Evolutionary conservation across 164 flowering plant species (phyloP), one percentile per base, ranked within the genome.

Genomic region (Magnolia kwangsiensis): DNA sequence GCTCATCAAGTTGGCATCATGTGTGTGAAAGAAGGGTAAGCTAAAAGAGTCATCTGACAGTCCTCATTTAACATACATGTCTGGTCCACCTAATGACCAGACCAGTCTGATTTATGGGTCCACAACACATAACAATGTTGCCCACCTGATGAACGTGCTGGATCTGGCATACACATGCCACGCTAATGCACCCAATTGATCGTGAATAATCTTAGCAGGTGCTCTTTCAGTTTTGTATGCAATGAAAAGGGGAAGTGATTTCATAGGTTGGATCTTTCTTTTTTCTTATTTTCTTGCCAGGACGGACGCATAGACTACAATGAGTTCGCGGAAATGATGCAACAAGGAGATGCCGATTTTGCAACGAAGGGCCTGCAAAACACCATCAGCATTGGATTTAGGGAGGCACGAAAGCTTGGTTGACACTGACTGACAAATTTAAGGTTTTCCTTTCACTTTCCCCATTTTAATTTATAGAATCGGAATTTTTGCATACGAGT

Each of bases 311-410:
- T 94, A 72, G 97, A 94, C 67, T 94, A 89, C 84, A 89, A 89
- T 58, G 98, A 94, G 82, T 94, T 94, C 78, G 97, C 89, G 73
- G 89, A 89, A 8, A 92, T 92, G 98, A 94, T 94, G 98, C 90
- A 88, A 70, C 84, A 87, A 49, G 95, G 92, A 49, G 87, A 83
- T 76, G 78, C 78, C 11, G 89, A 84, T 72, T 84, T 91, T 73
- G 87, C 80, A 49, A 86, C 75, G 84, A 89, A 82, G 76, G 86
- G 80, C 24, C 51, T 51, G 13, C 82, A 83, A 66, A 80, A 66
- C 49, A 78, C 76, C 80, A 79, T 88, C 73, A 79, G 84, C 76
- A 74, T 85, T 70, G 91, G 87, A 69, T 86, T 87, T 79, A 88
- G 90, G 81, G 91, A 89, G 73, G 88, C 89, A 71, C 74, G 84